Evolutionary conservation across 2,329 filamentous ascomycete genomes (phyloP), one percentile per base, ranked within the genome.

Genomic region (Elsinoe fawcettii): DNA sequence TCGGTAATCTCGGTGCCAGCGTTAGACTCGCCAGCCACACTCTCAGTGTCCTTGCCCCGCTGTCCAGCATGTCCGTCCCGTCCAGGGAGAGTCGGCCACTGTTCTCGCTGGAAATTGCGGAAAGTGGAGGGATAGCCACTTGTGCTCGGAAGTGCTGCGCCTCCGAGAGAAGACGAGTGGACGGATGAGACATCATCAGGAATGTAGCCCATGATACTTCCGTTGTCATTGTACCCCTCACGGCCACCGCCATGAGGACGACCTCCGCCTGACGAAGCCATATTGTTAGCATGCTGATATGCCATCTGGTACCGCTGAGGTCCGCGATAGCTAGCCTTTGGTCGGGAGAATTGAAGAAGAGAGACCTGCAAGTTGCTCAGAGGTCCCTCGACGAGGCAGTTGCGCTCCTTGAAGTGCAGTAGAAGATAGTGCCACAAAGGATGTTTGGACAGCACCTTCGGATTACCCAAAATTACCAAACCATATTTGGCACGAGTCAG

Each of bases 401-500:
- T 95, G 65, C 85, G 85, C 70, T 97, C 91, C 77, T 97, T 97
- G 80, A 96, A 99, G 71, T 99, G 93, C 37, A 92, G 80, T 34
- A 99, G 79, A 23, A 99, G 82, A 67, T 91, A 91, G 70, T 99
- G 93, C 93, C 93, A 99, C 37, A 99, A 79, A 61, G 95, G 93
- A 70, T 99, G 93, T 78, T 99, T 99, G 39, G 91, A 93, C 43
- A 99, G 77, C 36, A 99, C 91, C 75, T 97, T 97, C 30, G 93
- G 93, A 68, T 99, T 99, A 62, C 93, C 93, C 7, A 99, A 84
- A 67, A 99, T 96, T 60, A 96, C 93, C 30, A 97, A 78, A 59
- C 93, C 93, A 67, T 92, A 99, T 74, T 96, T 97, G 61, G 93
- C 93, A 76, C 93, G 89, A 53, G 93, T 99, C 63, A 99, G 80